Base-by-base conservation (phyloP, 106 monocot genomes). In the Apostasia shenzhenica region DNA sequence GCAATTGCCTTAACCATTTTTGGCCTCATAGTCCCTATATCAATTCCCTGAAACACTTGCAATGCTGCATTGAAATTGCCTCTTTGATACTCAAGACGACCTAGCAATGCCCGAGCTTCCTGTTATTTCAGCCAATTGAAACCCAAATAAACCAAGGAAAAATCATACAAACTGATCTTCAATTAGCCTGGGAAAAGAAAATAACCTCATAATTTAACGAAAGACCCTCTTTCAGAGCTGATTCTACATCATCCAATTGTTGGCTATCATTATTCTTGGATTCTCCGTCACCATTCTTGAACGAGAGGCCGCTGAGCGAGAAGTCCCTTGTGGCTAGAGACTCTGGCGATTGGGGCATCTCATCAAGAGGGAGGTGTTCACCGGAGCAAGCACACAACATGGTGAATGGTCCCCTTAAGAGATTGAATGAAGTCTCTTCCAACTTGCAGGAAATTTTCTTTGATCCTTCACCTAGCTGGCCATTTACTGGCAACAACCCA, bases 311-410 rank as follows among this genome's bases (percentile, higher is more conserved):
- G 65, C 77, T 84, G 47, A 78, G 72, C n/a, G 94, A 94, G 82
- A 79, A 94, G 43, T 94, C 94, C 59, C 90, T 84, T 10, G 87
- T 85, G 40, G 90, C 90, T 39, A 90, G 87, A 14, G 90, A 90
- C 57, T 87, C 87, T 8, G 94, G 87, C 3, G 94, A 85, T 37
- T 73, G 80, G 8, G 94, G 94, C 38, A 57, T 69, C 49, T 94
- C 94, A 44, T 94, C 94, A 45, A 94, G 85, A 71, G 79, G 76
- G 49, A 81, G 72, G 55, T 87, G 90, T 68, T 94, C 90, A 6
- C 90, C 82, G 14, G 91, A 91, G 72, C 94, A 94, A 72, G 81
- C 79, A 78, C 94, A 94, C 68, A 94, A 50, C 94, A 94, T 94
- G 6, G 59, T 66, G 38, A 59, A 40, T 13, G 63, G 14, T 70